Percentiles rank a stretch among this genome's conserved stretches.
These are phyloP conservation scores for Aureobasidium sp. DNA, from an alignment of 2,329 filamentous ascomycete species.

Conservation along the genomic window DNA sequence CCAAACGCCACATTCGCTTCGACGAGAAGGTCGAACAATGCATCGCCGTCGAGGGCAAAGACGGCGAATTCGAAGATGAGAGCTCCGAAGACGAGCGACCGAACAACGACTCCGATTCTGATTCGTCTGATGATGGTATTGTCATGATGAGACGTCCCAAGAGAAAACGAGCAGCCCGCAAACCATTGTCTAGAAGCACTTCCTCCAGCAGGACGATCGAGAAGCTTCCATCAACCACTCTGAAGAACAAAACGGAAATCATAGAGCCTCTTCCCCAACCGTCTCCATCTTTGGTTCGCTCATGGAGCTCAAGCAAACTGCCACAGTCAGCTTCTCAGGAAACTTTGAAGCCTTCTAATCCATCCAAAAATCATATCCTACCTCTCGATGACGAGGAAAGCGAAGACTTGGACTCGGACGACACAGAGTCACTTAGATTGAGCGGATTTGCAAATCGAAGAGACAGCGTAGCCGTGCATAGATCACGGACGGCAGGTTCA, in stretches of 20 bases:
- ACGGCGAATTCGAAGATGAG: constrained; percentile 64
- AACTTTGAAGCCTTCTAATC: constrained; percentile 65
- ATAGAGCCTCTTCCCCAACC: constrained; percentile 52
- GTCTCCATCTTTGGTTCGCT: constrained; percentile 33
- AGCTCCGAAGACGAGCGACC: constrained; percentile 33
- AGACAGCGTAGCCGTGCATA: constrained; percentile 29
- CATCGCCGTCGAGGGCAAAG: constrained; percentile 84
- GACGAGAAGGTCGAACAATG: constrained; percentile 94
- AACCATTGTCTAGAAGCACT: constrained; percentile 46
- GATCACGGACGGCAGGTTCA: constrained; percentile 19
- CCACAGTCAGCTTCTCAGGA: constrained; percentile 78
- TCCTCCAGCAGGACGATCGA: constrained; percentile 74
- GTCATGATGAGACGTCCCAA: constrained; percentile 72
- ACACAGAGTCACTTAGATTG: constrained; percentile 37
- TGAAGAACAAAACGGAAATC: constrained; percentile 76
- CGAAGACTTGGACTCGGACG: constrained; percentile 42
- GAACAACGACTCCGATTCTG: constrained; percentile 41
- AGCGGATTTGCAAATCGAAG: constrained; percentile 30
- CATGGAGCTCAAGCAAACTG: constrained; percentile 33
- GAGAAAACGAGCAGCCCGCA: constrained; percentile 41
- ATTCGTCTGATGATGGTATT: constrained; percentile 59
- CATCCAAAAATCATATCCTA: constrained; percentile 59
- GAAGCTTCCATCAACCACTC: constrained; percentile 76
- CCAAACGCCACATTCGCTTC: constrained; percentile 86
- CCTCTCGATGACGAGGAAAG: constrained; percentile 41